Base-by-base conservation (phyloP, 768 basidiomycete genomes). In the Naganishia onofrii region DNA sequence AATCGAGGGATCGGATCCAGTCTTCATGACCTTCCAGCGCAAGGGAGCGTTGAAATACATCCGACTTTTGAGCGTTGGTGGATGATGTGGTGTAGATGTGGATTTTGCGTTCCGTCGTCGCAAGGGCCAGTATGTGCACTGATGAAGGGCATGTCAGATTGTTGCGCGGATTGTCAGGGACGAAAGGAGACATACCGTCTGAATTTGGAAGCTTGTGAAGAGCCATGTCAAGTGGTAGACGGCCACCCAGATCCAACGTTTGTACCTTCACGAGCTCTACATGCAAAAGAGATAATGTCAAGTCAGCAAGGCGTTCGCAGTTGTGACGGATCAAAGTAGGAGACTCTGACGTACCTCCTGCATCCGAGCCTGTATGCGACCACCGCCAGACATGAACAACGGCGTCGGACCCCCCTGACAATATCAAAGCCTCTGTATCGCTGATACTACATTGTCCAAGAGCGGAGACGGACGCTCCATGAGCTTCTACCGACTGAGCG, bases 1-100 rank as follows among this genome's bases (percentile, higher is more conserved):
- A 93, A 1, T 88, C 85, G 44, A 98, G 85, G 70, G 87, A 84
- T 66, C 90, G 88, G 66, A 98, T 85, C 96, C 96, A 99, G 76
- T 99, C 95, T 84, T 96, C 91, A 76, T 99, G 96, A 1, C 96
- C 96, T 15, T 82, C 81, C 17, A 84, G 72, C 8, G 74, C 74
- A 21, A 81, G n/a, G n/a, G 66, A 1, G 78, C 48, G 26, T 71
- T 69, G 67, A 78, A 76, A 70, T 73, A 51, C 13, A 34, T 23
- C 19, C n/a, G 67, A 17, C 13, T 17, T 15, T 23, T 32, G 19
- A 13, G 36, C 0, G 13, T 13, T 46, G 34, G 48, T 26, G 34
- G 38, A 21, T 23, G 54, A 66, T 23, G 66, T 31, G 36, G 64
- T 53, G 60, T 87, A 96, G 4, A 98, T 84, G 58, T 89, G 87